Base-by-base conservation (phyloP, 2,329 filamentous ascomycete genomes). In the Aspergillus tubingensis region DNA sequence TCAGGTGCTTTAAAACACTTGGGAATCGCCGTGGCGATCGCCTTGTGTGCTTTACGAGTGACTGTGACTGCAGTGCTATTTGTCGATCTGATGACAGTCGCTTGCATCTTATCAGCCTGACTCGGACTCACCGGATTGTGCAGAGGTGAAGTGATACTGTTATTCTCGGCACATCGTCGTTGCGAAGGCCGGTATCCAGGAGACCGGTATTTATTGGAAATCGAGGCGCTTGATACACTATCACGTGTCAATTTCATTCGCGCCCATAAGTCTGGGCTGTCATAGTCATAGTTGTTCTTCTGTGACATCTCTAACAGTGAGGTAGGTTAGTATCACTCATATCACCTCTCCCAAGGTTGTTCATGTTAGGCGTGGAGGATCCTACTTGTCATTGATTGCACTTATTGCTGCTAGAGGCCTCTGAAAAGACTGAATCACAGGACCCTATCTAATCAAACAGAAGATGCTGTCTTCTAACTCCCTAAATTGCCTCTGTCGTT, bases 191-290 rank as follows among this genome's bases (percentile, higher is more conserved):
- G 21, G 36, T 27, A 25, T 21, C 23, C 36, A 15, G 30, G 30
- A 41, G 55, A 32, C 15, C 55, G 32, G 25, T 59, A 54, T 19
- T 49, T 51, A 5, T 39, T 13, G n/a, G 38, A 19, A 49, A 54
- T 54, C 2, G 36, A 23, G 6, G 23, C 27, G 6, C 44, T 58
- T 50, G 17, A 56, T 52, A 54, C 52, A 25, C 52, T 58, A 58
- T 6, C 56, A 39, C 41, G 50, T 47, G 19, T 30, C 32, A 52
- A 55, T 61, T 6, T 58, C 54, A n/a, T 61, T 13, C 32, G 32
- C 11, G 32, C 32, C 32, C 32, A 36, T 13, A 36, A 36, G 5
- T 36, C 53, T 7, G 51, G 60, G 30, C 44, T 47, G 39, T 56
- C 36, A 30, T 39, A 50, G 30, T 56, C 36, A 30, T 39, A 50